A percentile compares a stretch with the other conserved stretches of the same genome.
Evolutionary conservation across 495 filamentous ascomycete genomes (phyloP).

Genomic region (Tuber aestivum): DNA sequence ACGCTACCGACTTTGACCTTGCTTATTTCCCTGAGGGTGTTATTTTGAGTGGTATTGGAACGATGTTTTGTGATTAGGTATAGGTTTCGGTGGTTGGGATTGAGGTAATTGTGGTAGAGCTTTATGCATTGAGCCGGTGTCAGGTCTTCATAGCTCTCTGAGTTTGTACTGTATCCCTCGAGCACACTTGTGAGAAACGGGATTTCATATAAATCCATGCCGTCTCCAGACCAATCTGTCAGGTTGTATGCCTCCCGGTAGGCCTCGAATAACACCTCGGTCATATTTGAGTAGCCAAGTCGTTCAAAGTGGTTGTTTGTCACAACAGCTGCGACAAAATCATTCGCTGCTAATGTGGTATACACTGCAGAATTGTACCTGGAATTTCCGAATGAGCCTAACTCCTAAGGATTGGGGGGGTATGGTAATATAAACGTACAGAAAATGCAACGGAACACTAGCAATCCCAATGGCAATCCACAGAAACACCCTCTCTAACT

Average conservation of each 20-base stretch:
- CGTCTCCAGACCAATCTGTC: no score
- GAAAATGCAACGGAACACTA: neutral
- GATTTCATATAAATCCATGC: neutral
- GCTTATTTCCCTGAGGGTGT: neutral
- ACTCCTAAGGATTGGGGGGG: no score
- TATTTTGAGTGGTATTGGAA: neutral
- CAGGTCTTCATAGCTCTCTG: neutral
- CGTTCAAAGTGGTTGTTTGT: neutral
- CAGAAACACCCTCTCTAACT: neutral
- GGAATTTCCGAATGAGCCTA: neutral
- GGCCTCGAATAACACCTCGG: neutral
- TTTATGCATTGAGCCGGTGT: neutral
- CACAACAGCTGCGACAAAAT: neutral
- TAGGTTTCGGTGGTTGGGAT: neutral
- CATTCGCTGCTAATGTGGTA: neutral
- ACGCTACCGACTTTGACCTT: neutral
- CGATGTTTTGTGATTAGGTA: neutral
- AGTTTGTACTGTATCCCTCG: neutral
- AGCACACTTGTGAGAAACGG: neutral
- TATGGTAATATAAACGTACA: conserved; percentile 25
- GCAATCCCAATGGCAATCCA: neutral
- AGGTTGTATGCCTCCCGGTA: no score
- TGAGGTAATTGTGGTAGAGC: neutral
- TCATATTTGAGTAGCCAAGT: neutral
- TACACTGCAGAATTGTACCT: neutral